Base-by-base conservation (phyloP, 331 rosid genomes). In the Quercus lobata region DNA sequence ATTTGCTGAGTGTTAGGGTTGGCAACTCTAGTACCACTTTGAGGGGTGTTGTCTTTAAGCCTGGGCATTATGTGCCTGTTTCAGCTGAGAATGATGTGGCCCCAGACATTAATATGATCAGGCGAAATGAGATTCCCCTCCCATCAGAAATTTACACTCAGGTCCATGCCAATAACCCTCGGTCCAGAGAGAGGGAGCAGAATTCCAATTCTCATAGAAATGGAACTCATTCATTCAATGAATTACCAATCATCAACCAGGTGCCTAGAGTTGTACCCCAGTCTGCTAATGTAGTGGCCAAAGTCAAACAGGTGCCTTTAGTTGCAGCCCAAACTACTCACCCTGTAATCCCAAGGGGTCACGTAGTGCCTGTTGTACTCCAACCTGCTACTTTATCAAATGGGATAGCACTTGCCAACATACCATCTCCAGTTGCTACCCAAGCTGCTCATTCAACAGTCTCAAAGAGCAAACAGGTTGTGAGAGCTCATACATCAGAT, bases 21-120 rank as follows among this genome's bases (percentile, higher is more conserved):
- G 97, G 89, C 49, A 83, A 88, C 71, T 86, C 94, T 53, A 91
- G 84, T 72, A 85, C 90, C 60, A 87, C 87, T 81, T 83, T 93
- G 87, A 91, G 91, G 84, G 99, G 99, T 57, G 84, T 93, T 60
- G 93, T 96, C 82, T 90, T 96, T 81, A 93, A 85, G 88, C 91
- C 94, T 32, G 99, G 98, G 62, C 92, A 83, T 21, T 93, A 86
- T 6, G 73, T 86, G 76, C 97, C 99, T 74, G 83, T 96, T 78
- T 82, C 89, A 4, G 84, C 89, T 14, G 97, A 89, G 72, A 96
- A 89, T 73, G 99, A 96, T 72, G 94, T 93, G 74, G 99, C 94
- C 69, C 98, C 98, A 9, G 82, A 83, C 83, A 79, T 91, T 84
- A 93, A 88, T 29, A 96, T 96, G 97, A 88, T 93, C 76, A 83